Evolutionary conservation across 768 basidiomycete genomes (phyloP), one percentile per base, ranked within the genome.

Genomic region (Lactarius sanguifluus): DNA sequence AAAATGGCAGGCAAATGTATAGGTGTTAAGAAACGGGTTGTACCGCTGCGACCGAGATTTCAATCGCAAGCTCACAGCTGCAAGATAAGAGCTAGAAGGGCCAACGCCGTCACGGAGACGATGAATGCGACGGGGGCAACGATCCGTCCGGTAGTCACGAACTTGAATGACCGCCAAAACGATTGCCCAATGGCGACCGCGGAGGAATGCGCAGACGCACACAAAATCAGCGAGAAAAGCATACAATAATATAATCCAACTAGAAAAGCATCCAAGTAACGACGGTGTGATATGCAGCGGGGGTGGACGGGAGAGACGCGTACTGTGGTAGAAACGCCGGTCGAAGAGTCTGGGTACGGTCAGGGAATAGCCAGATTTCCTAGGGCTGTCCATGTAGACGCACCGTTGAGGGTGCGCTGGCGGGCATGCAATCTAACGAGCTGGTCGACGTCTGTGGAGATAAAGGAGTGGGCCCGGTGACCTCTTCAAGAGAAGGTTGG

Each of bases 321-420:
- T 72, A 91, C 92, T 90, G 71, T 30, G 79, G 71, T 88, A 87
- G 75, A 94, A 94, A 25, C 85, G 78, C 36, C 73, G 72, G 72
- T 93, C 89, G 70, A 94, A 95, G 20, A 94, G 81, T 56, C 91
- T 85, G 10, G 94, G 79, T 60, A 94, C 83, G 0, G 90, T 82
- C 62, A 93, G 75, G 1, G 89, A 82, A 72, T 90, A 92, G 0
- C 90, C 1, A 95, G 80, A 64, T 86, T 85, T 16, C 86, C 85
- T 10, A 94, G 79, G 0, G 91, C 91, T 0, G 87, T 89, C 30
- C 92, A 85, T 43, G 81, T 82, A 76, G 93, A 94, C 16, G 92
- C 90, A 18, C 91, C 92, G 61, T 93, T 84, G 72, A 92, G 92
- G 0, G 92, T 94, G 50, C 92, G 82, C 70, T 91, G 86, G 30